phyloP scores from a whole-genome alignment of 1,284 basidiomycete genomes.

The Sporisorium sorghi region DNA sequence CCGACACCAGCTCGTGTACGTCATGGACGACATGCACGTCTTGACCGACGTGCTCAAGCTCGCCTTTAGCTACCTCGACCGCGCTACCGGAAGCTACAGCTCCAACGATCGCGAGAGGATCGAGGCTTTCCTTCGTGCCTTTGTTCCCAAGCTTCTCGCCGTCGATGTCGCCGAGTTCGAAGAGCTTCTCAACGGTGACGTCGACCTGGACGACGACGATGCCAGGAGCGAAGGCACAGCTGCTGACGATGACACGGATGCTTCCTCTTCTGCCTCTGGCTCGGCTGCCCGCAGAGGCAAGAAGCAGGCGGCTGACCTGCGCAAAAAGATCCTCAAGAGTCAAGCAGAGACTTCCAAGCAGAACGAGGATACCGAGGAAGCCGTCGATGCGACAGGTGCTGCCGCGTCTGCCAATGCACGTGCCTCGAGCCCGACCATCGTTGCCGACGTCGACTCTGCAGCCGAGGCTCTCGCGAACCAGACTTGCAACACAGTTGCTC shows the following conservation, averaged over 20 bases:
- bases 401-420: constrained; percentile 42
- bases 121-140: constrained; percentile 85
- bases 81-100: constrained; percentile 76
- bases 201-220: constrained; percentile 46
- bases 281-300: constrained; percentile 31
- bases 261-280: constrained; percentile 45
- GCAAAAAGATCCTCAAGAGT: constrained; percentile 53
- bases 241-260: constrained; percentile 50
- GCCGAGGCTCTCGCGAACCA: constrained; percentile 51
- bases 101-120: constrained; percentile 82
- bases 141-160: constrained; percentile 86
- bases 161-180: constrained; percentile 75
- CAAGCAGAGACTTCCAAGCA: constrained; percentile 57
- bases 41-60: constrained; percentile 90
- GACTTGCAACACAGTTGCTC: constrained; percentile 45
- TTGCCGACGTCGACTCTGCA: constrained; percentile 43
- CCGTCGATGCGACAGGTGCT: constrained; percentile 31
- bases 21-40: constrained; percentile 82
- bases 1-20: constrained; percentile 80
- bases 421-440: constrained; percentile 46
- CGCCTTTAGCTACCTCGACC: constrained; percentile 89
- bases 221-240: constrained; percentile 50
- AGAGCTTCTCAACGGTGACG: constrained; percentile 56
- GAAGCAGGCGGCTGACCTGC: constrained; percentile 53
- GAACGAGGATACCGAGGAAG: constrained; percentile 43